Evolutionary conservation across 129 eudicot genomes (phyloP), one percentile per base, ranked within the genome.

Genomic region (Tanacetum coccineum): DNA sequence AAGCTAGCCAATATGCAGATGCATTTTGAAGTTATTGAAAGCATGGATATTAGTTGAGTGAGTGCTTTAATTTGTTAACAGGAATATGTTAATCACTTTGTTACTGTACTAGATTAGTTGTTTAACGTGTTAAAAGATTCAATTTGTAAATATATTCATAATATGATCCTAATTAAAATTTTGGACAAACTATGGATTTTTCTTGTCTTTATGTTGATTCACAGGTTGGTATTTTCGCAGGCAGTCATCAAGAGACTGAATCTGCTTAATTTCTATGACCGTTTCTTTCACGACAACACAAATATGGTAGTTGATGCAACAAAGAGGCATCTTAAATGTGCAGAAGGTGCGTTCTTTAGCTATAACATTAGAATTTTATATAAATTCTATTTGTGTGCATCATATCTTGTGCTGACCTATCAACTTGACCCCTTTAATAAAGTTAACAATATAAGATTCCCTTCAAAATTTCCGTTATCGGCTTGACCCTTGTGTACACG

Each of bases 1-100:
- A 73, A 30, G 63, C 57, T 42, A 6, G 84, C 98, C 49, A 79
- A 81, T 84, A 62, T 93, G 76, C 98, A 93, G 80, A 93, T 93
- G 96, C 99, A 93, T 62, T 93, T 93, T 79, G 92, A 93, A 62
- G 83, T 89, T 22, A 88, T 93, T 70, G 96, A 86, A 22, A 18
- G 28, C 32, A 59, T 93, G 83, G 86, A 81, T 82, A 71, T 89
- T 6, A 84, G 76, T 62, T 83, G 73, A 85, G 62, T 83, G 73
- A 85, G 62, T 48, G 40, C 5, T 6, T n/a, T 68, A 19, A 49
- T 26, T 59, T 30, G 58, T 21, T 75, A 36, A 62, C 13, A 71
- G 44, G 50, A 51, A 52, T 48, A 32, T 9, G 9, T 51, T 12
- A 19, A 72, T 36, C 45, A 13, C 21, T 64, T 63, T 36, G 57